These are phyloP conservation scores for Pestalotiopsis sp. DNA, from an alignment of 2,329 filamentous ascomycete genomes.

Conservation along the genomic window DNA sequence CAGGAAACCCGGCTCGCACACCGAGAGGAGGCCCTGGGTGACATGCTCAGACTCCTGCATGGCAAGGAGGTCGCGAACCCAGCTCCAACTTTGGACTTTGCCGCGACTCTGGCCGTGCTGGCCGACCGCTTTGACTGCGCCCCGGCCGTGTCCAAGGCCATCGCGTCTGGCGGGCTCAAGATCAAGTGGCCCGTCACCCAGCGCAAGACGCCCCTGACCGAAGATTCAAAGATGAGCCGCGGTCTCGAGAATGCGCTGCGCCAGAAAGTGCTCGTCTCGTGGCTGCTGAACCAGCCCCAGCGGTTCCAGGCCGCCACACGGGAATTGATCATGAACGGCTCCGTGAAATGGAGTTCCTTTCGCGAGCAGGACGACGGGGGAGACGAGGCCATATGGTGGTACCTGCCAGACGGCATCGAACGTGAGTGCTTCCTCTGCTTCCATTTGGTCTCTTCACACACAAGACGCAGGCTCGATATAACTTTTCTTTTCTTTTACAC, in stretches of 20 bases:
- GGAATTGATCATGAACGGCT: constrained; percentile 68
- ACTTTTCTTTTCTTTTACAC: background rate
- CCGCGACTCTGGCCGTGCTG: constrained; percentile 69
- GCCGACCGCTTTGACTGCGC: constrained; percentile 75
- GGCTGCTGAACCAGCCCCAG: constrained; percentile 63
- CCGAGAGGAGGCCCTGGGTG: constrained; percentile 64
- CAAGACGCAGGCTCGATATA: background rate
- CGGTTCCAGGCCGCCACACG: constrained; percentile 64
- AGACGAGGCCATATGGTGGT: constrained; percentile 64
- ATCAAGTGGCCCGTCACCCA: constrained; percentile 57
- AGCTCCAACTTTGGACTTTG: constrained; percentile 58
- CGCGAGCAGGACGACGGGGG: constrained; percentile 32
- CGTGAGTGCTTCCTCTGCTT: constrained; percentile 39
- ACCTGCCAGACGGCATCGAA: constrained; percentile 70
- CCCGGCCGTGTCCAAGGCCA: constrained; percentile 52
- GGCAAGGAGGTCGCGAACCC: constrained; percentile 37
- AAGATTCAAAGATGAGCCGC: constrained; percentile 37
- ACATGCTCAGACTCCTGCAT: constrained; percentile 70
- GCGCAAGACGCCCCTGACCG: constrained; percentile 38
- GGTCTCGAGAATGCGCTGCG: constrained; percentile 67
- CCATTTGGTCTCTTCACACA: background rate
- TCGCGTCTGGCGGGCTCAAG: constrained; percentile 46
- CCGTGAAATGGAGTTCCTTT: constrained; percentile 55
- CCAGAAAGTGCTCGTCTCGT: constrained; percentile 69
- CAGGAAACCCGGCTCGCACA: constrained; percentile 63